Conservation (phyloP, 768 basidiomycete species). For the Clathrus columnatus region DNA sequence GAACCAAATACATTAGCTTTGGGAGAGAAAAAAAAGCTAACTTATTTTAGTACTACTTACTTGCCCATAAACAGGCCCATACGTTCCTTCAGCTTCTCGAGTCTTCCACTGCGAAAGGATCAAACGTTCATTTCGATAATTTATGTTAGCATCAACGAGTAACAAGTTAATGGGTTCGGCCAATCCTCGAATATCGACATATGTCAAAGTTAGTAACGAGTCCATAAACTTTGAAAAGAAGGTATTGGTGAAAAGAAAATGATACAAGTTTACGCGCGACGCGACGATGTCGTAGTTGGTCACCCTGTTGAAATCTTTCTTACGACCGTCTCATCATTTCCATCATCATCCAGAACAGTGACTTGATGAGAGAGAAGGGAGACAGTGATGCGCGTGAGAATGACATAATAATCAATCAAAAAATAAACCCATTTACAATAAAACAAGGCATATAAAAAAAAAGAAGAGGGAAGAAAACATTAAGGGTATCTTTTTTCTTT, state of each 20-base stretch:
- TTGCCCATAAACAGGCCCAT: slow-evolving; percentile 2
- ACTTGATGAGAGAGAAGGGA: neutral
- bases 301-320: neutral
- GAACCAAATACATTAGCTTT: no score
- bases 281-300: no score
- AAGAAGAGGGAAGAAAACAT: neutral
- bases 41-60: neutral
- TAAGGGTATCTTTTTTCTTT: slow-evolving; percentile 9
- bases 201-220: neutral
- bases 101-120: neutral
- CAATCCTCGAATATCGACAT: neutral
- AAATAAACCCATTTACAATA: neutral
- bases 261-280: no score
- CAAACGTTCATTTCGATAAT: neutral
- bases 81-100: neutral
- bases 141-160: neutral
- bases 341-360: neutral
- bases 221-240: neutral
- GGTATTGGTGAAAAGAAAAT: no score
- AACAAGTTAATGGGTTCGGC: slow-evolving; percentile 2
- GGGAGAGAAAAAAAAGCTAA: neutral
- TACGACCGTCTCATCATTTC: neutral
- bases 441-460: neutral
- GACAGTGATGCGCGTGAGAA: neutral
- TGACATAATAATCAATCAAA: neutral